These are phyloP conservation scores for Houttuynia cordata DNA, from an alignment of 164 flowering plant genomes.

Conservation along the genomic window DNA sequence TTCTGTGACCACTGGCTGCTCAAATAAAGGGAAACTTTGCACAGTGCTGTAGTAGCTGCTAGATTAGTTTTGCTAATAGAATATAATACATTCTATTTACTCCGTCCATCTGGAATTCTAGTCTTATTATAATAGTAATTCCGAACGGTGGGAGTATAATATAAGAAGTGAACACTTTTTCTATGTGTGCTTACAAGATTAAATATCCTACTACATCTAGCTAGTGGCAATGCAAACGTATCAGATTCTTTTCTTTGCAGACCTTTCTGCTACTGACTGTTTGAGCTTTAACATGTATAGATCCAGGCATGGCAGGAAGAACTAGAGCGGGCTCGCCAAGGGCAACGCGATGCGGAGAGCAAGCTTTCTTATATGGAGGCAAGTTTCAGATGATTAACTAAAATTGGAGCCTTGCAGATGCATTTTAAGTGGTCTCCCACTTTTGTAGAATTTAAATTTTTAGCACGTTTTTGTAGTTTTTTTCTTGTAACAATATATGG, in stretches of 20 bases:
- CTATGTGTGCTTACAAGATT: too few species aligned
- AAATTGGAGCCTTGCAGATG: too few species aligned
- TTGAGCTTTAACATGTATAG: constrained; percentile 20
- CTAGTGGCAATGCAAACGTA: too few species aligned
- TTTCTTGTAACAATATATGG: not conserved
- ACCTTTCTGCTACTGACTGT: not conserved
- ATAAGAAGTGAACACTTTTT: too few species aligned
- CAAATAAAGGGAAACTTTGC: not conserved
- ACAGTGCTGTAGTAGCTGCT: too few species aligned
- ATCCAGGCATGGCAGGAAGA: constrained; percentile 99
- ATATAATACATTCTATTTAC: too few species aligned
- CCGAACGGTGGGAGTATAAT: too few species aligned
- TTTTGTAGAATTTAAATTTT: not conserved
- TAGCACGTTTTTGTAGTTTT: not conserved
- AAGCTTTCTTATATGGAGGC: constrained; percentile 85
- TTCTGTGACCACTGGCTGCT: not conserved
- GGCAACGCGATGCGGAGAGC: constrained; percentile 93
- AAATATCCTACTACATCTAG: too few species aligned
- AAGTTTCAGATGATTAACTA: constrained; percentile 14
- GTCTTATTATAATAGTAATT: too few species aligned
- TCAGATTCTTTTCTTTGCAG: not conserved
- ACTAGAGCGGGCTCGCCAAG: constrained; percentile 93
- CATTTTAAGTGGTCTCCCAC: too few species aligned
- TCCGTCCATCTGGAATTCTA: too few species aligned
- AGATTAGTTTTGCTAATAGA: too few species aligned